Evolutionary conservation across 768 basidiomycete species (phyloP), one percentile per base, ranked within the genome.

Genomic region (Suillus alpinus): DNA sequence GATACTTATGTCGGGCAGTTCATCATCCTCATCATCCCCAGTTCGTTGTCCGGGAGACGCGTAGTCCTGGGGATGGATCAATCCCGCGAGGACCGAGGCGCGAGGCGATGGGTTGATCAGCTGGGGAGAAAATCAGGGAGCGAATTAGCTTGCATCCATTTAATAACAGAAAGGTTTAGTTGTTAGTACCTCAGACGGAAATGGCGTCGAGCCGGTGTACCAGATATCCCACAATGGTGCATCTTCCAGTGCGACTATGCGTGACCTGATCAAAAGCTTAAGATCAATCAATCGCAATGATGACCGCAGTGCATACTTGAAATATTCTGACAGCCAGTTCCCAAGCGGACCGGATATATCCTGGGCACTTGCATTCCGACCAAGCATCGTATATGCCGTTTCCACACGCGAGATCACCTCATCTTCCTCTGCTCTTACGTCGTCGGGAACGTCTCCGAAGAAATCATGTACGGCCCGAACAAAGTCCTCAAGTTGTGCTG

Each of bases 1-100:
- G 60, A 94, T 89, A 66, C 84, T 87, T 1, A 84, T 87, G 65
- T 94, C 92, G 0, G 91, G 87, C 44, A 89, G 79, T 50, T 82
- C 77, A 2, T 44, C 53, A 7, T 68, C 66, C 23, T 53, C 59
- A 7, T 66, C 50, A 16, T 44, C 18, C 23, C 67, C 67, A 14
- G 55, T 55, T 18, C 57, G n/a, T 31, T 36, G 23, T 9, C 43
- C n/a, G 31, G 23, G 8, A 43, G 57, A 43, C 61, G 60, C 23
- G 61, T 83, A 87, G 37, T 83, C 81, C 60, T 81, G 75, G 5
- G 90, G 87, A 58, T 83, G 76, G 31, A 87, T 67, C 12, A 92
- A 78, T 4, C 86, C 89, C 2, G 86, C 75, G 36, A 90, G 66
- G 61, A 89, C 64, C 9, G 85, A 80, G 1, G 87, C 80, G 29